Percentiles rank a stretch among this genome's conserved stretches.
Evolutionary conservation across 305 asterid species (phyloP).

Genomic region (Solanum chacoense): DNA sequence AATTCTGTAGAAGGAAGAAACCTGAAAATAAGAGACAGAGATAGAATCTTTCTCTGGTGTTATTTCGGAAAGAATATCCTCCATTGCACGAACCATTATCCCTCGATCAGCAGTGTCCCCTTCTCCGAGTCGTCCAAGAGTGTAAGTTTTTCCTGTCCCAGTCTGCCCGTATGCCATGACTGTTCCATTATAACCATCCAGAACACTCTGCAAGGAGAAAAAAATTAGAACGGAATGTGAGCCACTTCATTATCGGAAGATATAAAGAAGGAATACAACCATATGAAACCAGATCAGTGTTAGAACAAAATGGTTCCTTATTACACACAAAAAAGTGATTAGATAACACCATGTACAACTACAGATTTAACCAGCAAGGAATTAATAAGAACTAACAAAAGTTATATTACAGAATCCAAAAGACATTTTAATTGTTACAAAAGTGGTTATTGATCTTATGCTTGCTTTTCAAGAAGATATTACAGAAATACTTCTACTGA

Average conservation of each 20-base stretch:
- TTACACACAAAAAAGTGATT: background rate
- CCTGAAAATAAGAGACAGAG: constrained; percentile 87
- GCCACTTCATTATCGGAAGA: background rate
- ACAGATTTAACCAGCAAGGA: background rate
- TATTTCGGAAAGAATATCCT: constrained; percentile 60
- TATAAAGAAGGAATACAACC: background rate
- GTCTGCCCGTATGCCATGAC: constrained; percentile 98
- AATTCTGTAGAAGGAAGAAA: constrained; percentile 11
- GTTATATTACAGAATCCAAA: background rate
- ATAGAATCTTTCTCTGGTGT: constrained; percentile 56
- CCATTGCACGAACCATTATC: constrained; percentile 93
- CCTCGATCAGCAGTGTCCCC: constrained; percentile 82
- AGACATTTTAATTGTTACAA: background rate
- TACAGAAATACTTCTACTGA: background rate
- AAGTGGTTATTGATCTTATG: background rate
- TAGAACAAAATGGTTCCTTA: background rate
- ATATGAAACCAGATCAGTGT: background rate
- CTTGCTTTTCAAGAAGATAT: background rate
- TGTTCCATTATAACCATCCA: constrained; percentile 97
- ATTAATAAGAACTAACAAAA: background rate
- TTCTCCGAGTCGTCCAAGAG: constrained; percentile 79
- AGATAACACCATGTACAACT: background rate
- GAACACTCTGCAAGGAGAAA: constrained; percentile 57
- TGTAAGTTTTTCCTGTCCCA: constrained; percentile 92
- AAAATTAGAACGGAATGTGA: background rate